A percentile compares a stretch with the other conserved stretches of the same genome.
Evolutionary conservation across 2,329 filamentous ascomycete species (phyloP).

Genomic region (Seiridium cupressi): DNA sequence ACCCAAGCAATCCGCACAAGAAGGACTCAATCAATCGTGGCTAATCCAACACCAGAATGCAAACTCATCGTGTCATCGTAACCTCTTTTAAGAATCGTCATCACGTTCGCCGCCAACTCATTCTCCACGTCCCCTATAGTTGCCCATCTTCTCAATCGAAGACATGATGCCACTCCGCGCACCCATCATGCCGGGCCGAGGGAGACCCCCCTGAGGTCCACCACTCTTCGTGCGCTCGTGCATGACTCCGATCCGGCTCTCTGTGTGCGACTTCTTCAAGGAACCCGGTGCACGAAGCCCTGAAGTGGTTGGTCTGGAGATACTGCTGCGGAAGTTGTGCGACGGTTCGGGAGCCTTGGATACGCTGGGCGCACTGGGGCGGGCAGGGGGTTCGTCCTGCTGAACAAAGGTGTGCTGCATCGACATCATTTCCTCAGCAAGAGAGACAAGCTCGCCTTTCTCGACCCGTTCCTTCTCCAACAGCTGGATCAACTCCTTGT

Average conservation of each 20-base stretch:
- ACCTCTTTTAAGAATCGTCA: background rate
- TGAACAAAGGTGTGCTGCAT: conserved; percentile 54
- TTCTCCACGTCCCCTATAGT: conserved; percentile 45
- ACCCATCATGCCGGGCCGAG: conserved; percentile 48
- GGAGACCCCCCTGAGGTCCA: conserved; percentile 37
- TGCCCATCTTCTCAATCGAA: conserved; percentile 86
- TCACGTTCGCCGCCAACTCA: background rate
- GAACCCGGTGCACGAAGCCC: conserved; percentile 62
- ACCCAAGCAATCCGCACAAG: background rate
- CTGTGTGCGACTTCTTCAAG: conserved; percentile 35
- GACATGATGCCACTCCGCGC: conserved; percentile 73
- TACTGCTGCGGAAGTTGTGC: conserved; percentile 47
- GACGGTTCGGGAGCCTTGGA: conserved; percentile 16
- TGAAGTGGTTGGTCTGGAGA: conserved; percentile 41
- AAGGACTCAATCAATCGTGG: background rate
- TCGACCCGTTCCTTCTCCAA: conserved; percentile 76
- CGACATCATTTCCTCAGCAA: conserved; percentile 81
- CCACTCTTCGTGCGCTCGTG: conserved; percentile 46
- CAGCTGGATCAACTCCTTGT: conserved; percentile 61
- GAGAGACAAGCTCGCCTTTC: conserved; percentile 78
- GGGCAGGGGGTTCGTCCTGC: conserved; percentile 19
- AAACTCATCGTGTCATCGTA: conserved; percentile 1
- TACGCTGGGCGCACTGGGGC: conserved; percentile 15
- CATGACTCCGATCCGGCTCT: conserved; percentile 46
- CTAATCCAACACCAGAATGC: conserved; percentile 6